Conservation (phyloP, 768 basidiomycete species). For the Podaxis sp. region DNA sequence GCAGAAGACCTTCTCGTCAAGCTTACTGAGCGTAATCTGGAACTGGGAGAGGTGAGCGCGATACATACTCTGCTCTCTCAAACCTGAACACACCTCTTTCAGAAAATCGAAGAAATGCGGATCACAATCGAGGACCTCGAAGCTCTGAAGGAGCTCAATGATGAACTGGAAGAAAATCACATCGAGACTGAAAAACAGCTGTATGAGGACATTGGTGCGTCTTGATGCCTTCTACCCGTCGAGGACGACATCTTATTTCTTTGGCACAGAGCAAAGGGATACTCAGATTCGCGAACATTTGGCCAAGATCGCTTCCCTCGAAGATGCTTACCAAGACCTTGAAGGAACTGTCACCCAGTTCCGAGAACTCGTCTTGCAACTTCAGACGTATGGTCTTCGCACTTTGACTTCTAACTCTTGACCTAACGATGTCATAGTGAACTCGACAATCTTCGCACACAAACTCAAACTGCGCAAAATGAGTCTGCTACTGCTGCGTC, state of each 20-base stretch:
- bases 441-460: constrained; percentile 74
- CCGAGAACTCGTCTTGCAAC: constrained; percentile 80
- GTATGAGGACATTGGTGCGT: constrained; percentile 82
- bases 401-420: background rate
- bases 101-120: constrained; percentile 99
- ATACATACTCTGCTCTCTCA: background rate
- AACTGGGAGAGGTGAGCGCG: constrained; percentile 77
- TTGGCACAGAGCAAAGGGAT: constrained; percentile 55
- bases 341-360: constrained; percentile 89
- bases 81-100: background rate
- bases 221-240: background rate
- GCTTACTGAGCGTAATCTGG: constrained; percentile 89
- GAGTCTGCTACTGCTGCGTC: constrained; percentile 81
- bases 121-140: constrained; percentile 96
- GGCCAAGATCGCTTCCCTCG: constrained; percentile 61
- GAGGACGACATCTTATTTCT: background rate
- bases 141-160: constrained; percentile 90
- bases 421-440: constrained; percentile 48
- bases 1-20: constrained; percentile 97
- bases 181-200: constrained; percentile 88
- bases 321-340: constrained; percentile 79
- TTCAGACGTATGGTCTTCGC: constrained; percentile 59
- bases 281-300: constrained; percentile 61
- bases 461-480: constrained; percentile 80
- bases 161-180: constrained; percentile 97